Evolutionary conservation across 805 yeast genomes (phyloP).

Genomic region (Isabelozyma rhagii): DNA sequence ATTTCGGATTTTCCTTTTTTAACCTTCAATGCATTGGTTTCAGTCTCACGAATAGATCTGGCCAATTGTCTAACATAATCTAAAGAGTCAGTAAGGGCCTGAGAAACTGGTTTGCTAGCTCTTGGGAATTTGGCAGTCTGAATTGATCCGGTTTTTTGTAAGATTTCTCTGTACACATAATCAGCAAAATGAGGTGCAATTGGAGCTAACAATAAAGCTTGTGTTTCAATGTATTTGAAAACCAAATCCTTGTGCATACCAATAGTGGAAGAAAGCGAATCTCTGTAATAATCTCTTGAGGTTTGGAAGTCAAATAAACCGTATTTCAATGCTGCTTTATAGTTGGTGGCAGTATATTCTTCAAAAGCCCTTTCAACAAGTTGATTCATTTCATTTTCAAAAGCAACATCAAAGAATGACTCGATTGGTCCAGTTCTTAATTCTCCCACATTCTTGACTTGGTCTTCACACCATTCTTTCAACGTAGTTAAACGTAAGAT

Average conservation of each 20-base stretch:
- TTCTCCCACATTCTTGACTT: conserved; percentile 46
- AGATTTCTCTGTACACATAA: conserved; percentile 78
- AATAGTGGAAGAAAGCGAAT: conserved; percentile 49
- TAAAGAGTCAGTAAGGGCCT: conserved; percentile 61
- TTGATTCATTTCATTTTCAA: conserved; percentile 88
- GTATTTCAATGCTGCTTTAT: conserved; percentile 83
- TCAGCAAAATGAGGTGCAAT: conserved; percentile 96
- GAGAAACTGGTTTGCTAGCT: conserved; percentile 63
- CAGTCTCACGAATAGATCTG: conserved; percentile 89
- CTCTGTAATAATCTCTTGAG: conserved; percentile 95
- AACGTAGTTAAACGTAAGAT: conserved; percentile 87
- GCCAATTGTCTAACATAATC: conserved; percentile 75
- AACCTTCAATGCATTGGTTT: conserved; percentile 72
- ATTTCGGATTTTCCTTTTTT: conserved; percentile 82
- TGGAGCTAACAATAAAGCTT: conserved; percentile 82
- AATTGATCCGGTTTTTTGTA: conserved; percentile 62
- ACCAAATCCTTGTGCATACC: conserved; percentile 85
- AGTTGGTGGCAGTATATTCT: conserved; percentile 69
- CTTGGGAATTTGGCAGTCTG: conserved; percentile 81
- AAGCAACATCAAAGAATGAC: conserved; percentile 78
- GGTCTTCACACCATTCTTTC: conserved; percentile 94
- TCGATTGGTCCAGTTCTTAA: conserved; percentile 50
- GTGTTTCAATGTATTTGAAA: conserved; percentile 78
- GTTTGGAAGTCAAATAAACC: conserved; percentile 94
- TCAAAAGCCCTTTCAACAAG: conserved; percentile 72